Evolutionary conservation across 495 filamentous ascomycete genomes (phyloP).

Genomic region (Letharia lupina): DNA sequence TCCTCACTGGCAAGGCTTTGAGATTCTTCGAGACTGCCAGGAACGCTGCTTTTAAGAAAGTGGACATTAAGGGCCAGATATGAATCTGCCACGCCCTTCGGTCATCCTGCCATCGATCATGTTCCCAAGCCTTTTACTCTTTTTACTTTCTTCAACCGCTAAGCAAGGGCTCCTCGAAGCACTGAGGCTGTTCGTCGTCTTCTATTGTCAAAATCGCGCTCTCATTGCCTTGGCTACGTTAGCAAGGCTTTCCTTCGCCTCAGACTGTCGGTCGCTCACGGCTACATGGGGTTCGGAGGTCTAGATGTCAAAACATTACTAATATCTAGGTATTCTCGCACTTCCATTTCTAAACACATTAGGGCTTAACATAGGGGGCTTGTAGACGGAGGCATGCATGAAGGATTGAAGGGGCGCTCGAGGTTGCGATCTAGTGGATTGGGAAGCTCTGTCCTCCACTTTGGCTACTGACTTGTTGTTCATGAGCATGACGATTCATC

Average conservation of each 20-base stretch:
- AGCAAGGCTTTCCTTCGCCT: slow-evolving; percentile 10
- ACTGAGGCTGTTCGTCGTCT: slow-evolving; percentile 6
- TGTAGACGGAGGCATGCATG: background rate
- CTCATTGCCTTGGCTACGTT: slow-evolving; percentile 12
- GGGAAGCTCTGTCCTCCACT: background rate
- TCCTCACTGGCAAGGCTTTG: slow-evolving; percentile 68
- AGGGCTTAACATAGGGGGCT: background rate
- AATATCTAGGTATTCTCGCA: slow-evolving; percentile 12
- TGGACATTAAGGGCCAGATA: slow-evolving; percentile 97
- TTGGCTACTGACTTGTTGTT: background rate
- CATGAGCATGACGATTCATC: background rate
- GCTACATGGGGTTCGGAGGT: slow-evolving; percentile 5
- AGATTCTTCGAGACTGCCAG: slow-evolving; percentile 64
- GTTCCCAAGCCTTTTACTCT: background rate
- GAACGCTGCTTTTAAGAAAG: slow-evolving; percentile 62
- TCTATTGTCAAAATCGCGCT: slow-evolving; percentile 8
- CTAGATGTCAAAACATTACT: slow-evolving; percentile 7
- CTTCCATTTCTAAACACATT: background rate
- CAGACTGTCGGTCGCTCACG: slow-evolving; percentile 2
- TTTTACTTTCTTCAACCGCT: slow-evolving; percentile 2
- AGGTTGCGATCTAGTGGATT: background rate
- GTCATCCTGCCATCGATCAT: slow-evolving; percentile 5
- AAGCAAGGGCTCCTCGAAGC: slow-evolving; percentile 12
- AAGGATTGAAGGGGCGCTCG: background rate
- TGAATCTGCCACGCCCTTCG: slow-evolving; percentile 37